Percentiles rank a stretch among this genome's conserved stretches.
Conservation (phyloP, 2,329 filamentous ascomycete genomes). For the Polytolypa hystricis region DNA sequence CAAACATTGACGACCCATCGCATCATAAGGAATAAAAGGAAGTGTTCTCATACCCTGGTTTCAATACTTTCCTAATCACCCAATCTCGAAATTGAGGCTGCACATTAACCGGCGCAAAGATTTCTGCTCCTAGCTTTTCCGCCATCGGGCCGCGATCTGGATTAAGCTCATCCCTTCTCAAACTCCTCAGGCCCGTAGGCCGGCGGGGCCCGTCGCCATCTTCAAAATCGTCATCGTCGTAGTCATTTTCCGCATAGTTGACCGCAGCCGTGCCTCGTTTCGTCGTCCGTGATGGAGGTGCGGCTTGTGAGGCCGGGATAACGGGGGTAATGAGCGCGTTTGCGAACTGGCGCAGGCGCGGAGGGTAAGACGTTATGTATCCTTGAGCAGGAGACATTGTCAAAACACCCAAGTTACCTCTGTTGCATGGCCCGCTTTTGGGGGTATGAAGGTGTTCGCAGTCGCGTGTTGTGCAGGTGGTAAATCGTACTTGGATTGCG, state of each 20-base stretch:
- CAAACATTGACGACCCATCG: too few relatives aligned
- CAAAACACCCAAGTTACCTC: too few relatives aligned
- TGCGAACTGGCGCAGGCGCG: conserved; percentile 77
- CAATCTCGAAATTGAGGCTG: conserved; percentile 92
- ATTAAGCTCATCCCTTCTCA: conserved; percentile 63
- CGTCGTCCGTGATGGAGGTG: conserved; percentile 68
- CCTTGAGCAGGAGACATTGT: conserved; percentile 45
- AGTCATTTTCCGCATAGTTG: conserved; percentile 96
- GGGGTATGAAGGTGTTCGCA: too few relatives aligned
- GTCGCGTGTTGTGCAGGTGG: too few relatives aligned
- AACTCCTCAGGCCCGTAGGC: conserved; percentile 70
- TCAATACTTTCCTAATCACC: conserved; percentile 62
- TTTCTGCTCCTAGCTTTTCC: conserved; percentile 76
- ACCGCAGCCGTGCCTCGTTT: conserved; percentile 94
- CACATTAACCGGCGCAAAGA: conserved; percentile 63
- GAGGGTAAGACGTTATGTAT: conserved; percentile 83
- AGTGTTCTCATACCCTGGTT: conserved; percentile 30
- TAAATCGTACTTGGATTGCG: too few relatives aligned
- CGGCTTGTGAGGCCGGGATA: conserved; percentile 56
- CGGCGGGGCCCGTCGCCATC: conserved; percentile 57
- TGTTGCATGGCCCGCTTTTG: too few relatives aligned
- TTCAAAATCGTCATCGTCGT: conserved; percentile 58
- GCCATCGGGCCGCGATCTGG: conserved; percentile 53
- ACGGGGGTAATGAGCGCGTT: conserved; percentile 85
- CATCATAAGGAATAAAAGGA: conserved; percentile 7